These are phyloP conservation scores for Cornus suecica DNA, from an alignment of 148 eudicot genomes.

Conservation along the genomic window DNA sequence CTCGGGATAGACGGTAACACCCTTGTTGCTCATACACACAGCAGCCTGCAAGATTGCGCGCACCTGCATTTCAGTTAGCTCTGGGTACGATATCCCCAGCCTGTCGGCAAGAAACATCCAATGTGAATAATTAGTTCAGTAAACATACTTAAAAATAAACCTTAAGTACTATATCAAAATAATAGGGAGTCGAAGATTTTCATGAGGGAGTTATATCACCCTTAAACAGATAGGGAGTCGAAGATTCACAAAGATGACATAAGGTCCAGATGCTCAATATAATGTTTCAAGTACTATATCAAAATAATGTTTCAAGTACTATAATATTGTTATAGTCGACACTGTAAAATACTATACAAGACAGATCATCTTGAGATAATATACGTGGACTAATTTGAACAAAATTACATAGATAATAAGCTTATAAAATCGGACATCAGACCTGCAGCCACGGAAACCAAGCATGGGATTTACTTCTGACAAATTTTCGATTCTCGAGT, in stretches of 20 bases:
- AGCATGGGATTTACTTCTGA: conserved; percentile 99
- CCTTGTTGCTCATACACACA: conserved; percentile 73
- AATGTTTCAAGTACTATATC: too few relatives aligned
- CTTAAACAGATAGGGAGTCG: background rate
- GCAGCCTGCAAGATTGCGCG: conserved; percentile 94
- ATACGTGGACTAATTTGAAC: background rate
- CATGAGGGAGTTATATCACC: background rate
- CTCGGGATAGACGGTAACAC: conserved; percentile 75
- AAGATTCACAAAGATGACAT: background rate
- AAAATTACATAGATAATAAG: background rate
- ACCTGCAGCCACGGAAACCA: conserved; percentile 99
- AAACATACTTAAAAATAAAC: background rate
- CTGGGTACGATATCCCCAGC: conserved; percentile 96
- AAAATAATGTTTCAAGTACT: too few relatives aligned
- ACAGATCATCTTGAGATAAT: background rate
- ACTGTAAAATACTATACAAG: too few relatives aligned
- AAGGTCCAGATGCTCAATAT: background rate
- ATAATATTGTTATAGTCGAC: too few relatives aligned
- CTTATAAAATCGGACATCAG: background rate
- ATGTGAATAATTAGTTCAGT: too few relatives aligned
- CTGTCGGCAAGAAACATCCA: conserved; percentile 34
- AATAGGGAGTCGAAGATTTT: too few relatives aligned
- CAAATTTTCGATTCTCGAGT: conserved; percentile 75
- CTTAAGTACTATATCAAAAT: too few relatives aligned
- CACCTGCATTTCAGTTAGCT: conserved; percentile 94